phyloP scores from a whole-genome alignment of 805 yeast species.

The Yamadazyma insecticola region DNA sequence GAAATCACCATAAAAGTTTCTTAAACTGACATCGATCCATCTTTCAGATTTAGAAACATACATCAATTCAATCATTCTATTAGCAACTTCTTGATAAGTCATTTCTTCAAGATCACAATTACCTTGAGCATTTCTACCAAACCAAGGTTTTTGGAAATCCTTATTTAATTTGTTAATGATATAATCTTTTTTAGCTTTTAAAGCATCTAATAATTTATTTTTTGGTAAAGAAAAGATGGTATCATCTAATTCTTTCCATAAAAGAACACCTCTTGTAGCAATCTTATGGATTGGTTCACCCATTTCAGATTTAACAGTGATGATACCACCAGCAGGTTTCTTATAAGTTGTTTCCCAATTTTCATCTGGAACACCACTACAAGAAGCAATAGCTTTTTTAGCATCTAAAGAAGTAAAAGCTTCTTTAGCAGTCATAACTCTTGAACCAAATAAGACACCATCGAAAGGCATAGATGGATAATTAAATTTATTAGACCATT shows the following conservation, averaged over 20 bases:
- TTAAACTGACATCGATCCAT: constrained; percentile 86
- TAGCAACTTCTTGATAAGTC: constrained; percentile 90
- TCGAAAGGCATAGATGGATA: constrained; percentile 99
- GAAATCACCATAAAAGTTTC: constrained; percentile 82
- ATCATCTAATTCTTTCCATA: constrained; percentile 97
- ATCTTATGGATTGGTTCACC: constrained; percentile 99
- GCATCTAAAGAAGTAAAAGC: constrained; percentile 92
- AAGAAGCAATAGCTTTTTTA: constrained; percentile 83
- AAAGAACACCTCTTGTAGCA: constrained; percentile 95
- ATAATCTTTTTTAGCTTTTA: constrained; percentile 78
- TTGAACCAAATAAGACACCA: constrained; percentile 92
- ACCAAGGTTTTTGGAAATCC: constrained; percentile 98
- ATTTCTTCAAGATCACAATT: constrained; percentile 90
- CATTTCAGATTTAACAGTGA: constrained; percentile 97
- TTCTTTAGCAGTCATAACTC: constrained; percentile 97
- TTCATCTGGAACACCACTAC: constrained; percentile 83
- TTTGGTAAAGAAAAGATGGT: constrained; percentile 90
- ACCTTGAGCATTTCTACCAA: constrained; percentile 73
- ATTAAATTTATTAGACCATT: constrained; percentile 83
- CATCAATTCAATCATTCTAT: constrained; percentile 83
- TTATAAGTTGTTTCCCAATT: constrained; percentile 94
- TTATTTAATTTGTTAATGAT: constrained; percentile 82
- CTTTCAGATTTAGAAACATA: constrained; percentile 70
- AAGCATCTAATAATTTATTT: constrained; percentile 75
- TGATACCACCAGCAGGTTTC: constrained; percentile 93